Evolutionary conservation across 2,329 filamentous ascomycete genomes (phyloP).

Genomic region (Xylaria polymorpha): DNA sequence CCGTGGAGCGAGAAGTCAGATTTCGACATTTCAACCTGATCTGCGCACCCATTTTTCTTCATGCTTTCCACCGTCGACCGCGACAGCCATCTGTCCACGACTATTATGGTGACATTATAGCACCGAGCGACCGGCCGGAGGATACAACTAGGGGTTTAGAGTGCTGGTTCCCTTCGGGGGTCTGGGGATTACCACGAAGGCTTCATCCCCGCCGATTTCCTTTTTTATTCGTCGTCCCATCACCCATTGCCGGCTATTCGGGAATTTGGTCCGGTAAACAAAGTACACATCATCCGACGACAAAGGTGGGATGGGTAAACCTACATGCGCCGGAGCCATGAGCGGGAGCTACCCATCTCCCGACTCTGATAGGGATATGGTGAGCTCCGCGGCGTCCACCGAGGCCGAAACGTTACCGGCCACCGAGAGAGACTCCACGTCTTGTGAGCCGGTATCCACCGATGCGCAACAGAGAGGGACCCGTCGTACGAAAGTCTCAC

Average conservation of each 20-base stretch:
- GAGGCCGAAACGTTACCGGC: constrained; percentile 17
- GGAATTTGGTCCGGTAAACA: background rate
- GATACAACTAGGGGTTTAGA: constrained; percentile 7
- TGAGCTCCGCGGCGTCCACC: constrained; percentile 18
- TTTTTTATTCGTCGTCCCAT: background rate
- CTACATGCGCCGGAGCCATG: constrained; percentile 15
- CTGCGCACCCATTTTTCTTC: constrained; percentile 5
- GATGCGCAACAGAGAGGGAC: constrained; percentile 25
- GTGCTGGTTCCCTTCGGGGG: constrained; percentile 32
- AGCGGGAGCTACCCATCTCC: constrained; percentile 27
- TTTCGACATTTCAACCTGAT: constrained; percentile 11
- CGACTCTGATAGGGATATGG: constrained; percentile 20
- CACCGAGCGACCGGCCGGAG: background rate
- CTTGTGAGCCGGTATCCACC: constrained; percentile 17
- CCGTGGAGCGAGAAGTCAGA: constrained; percentile 18
- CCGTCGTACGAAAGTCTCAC: constrained; percentile 43
- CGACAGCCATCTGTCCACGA: constrained; percentile 1
- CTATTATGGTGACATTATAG: constrained; percentile 4
- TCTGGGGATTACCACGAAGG: constrained; percentile 19
- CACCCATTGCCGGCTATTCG: background rate
- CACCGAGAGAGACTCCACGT: constrained; percentile 15
- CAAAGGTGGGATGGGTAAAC: background rate
- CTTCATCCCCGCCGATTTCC: constrained; percentile 10
- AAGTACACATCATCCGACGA: background rate
- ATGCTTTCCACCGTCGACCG: constrained; percentile 9